phyloP scores from a whole-genome alignment of 352 stramenopile genomes.

The Pythium biforme region DNA sequence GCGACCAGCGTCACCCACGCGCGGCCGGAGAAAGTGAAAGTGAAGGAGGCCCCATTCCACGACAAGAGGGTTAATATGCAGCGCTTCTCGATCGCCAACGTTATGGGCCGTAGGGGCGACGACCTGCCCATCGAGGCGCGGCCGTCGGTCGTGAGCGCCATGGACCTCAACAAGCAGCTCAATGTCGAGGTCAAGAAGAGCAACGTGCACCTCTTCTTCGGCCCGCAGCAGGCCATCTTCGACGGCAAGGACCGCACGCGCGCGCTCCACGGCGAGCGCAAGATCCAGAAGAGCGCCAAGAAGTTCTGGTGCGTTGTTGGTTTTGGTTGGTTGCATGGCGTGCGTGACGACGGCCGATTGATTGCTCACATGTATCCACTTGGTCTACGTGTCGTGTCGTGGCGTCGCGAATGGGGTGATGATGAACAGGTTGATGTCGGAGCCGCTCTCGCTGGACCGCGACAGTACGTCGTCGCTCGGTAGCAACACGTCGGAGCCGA shows the following conservation, averaged over 20 bases:
- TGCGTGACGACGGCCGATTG: background rate
- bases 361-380: conserved; percentile 15
- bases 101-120: conserved; percentile 54
- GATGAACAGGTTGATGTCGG: conserved; percentile 67
- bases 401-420: background rate
- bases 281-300: conserved; percentile 83
- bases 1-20: conserved; percentile 2
- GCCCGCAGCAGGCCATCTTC: conserved; percentile 66
- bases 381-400: background rate
- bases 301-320: conserved; percentile 52
- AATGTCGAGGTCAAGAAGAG: conserved; percentile 55
- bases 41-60: conserved; percentile 2
- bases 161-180: conserved; percentile 74
- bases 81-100: conserved; percentile 78
- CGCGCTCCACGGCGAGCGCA: conserved; percentile 85
- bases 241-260: conserved; percentile 71
- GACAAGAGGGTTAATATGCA: conserved; percentile 40
- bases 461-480: conserved; percentile 79
- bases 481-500: conserved; percentile 48
- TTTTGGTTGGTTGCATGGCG: background rate
- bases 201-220: conserved; percentile 83
- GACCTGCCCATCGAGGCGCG: conserved; percentile 39
- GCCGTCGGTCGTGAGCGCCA: conserved; percentile 62
- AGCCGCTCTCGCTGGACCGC: conserved; percentile 76
- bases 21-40: conserved; percentile 1